Base-by-base conservation (phyloP, 192 early-diverging fungal genomes). In the Mortierella hygrophila region DNA sequence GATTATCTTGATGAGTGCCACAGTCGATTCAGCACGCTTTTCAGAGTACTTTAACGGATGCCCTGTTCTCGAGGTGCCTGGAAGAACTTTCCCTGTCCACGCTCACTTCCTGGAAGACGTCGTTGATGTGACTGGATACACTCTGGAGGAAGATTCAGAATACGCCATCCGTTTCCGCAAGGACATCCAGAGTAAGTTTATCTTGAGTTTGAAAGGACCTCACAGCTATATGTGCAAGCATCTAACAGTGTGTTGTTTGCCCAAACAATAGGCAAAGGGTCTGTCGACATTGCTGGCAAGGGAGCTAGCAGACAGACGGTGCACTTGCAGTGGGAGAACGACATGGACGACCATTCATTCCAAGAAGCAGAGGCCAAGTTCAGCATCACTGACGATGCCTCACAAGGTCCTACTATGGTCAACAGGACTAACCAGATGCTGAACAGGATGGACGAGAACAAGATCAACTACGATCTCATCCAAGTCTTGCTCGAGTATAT, bases 1-100 rank as follows among this genome's bases (percentile, higher is more conserved):
- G 72, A 41, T 93, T 54, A 89, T 96, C 71, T 78, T 96, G 15
- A 96, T 96, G 95, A 93, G 92, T 85, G 95, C 94, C 18, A 97
- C 95, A 5, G 92, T 94, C 3, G 93, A 96, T 49, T 92, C 94
- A 11, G 76, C 71, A 72, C 90, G 75, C 76, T 96, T 92, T 29
- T 95, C 88, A 23, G 29, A 46, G 72, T 97, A 91, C 91, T 95
- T 89, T 92, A 92, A 41, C 37, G 87, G 74, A 47, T 90, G 91
- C 18, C 95, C 93, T 46, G 82, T 91, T 2, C 89, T 96, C 32
- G 90, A 91, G 32, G 94, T 96, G 42, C 95, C 95, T 38, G 95
- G 95, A 4, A 92, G 93, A 68, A 94, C 95, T 15, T 94, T 93
- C 75, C 94, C 95, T 6, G 95, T 96, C 0, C 80, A 92, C 20